Percentiles rank a stretch among this genome's conserved stretches.
Conservation (phyloP, 2,329 filamentous ascomycete genomes). For the Magnaporthales sp. region DNA sequence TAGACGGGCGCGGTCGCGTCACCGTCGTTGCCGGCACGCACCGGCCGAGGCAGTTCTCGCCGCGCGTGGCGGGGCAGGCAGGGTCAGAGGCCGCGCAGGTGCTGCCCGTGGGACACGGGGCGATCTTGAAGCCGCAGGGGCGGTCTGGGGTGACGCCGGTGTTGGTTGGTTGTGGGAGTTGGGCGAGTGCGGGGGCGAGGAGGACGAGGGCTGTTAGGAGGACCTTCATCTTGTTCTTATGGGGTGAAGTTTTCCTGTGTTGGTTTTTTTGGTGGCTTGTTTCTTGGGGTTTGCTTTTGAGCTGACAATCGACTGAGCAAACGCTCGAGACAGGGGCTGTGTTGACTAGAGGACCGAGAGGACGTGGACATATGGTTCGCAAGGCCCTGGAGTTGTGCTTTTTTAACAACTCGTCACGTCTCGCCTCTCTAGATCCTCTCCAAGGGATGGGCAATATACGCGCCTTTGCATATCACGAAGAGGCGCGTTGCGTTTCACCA, state of each 20-base stretch:
- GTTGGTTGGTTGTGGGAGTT: neutral
- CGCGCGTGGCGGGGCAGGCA: slow-evolving; percentile 8
- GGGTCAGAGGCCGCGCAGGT: slow-evolving; percentile 12
- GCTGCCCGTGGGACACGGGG: slow-evolving; percentile 11
- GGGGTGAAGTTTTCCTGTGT: neutral
- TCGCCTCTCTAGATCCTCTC: neutral
- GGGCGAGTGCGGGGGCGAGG: neutral
- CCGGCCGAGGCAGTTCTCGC: slow-evolving; percentile 13
- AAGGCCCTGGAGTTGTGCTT: neutral
- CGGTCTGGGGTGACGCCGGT: neutral
- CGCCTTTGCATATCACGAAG: neutral
- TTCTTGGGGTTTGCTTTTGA: neutral
- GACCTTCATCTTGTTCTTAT: neutral
- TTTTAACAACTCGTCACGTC: neutral
- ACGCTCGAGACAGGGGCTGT: neutral
- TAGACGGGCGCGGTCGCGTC: slow-evolving; percentile 3
- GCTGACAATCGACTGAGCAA: neutral
- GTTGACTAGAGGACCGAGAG: neutral
- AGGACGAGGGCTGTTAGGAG: neutral
- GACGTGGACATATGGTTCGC: neutral
- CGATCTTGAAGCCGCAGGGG: slow-evolving; percentile 15
- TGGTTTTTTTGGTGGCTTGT: neutral
- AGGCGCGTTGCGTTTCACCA: neutral
- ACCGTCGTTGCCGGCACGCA: slow-evolving; percentile 8
- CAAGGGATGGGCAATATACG: neutral